Conservation (phyloP, 2,329 filamentous ascomycete species). For the Tothia fuscella region DNA sequence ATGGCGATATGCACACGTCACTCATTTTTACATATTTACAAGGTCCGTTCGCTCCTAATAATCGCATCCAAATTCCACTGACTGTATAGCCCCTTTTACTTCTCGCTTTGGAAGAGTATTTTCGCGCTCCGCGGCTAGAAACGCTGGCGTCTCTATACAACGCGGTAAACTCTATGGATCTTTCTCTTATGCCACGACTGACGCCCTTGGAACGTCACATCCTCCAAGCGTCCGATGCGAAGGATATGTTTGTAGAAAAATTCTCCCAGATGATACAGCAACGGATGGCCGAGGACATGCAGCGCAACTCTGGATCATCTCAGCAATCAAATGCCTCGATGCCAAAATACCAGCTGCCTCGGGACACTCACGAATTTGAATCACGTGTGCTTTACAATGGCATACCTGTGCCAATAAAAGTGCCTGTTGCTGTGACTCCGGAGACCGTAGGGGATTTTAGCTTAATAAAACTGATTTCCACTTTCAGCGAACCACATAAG, state of each 20-base stretch:
- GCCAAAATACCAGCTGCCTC: conserved; percentile 63
- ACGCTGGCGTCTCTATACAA: conserved; percentile 83
- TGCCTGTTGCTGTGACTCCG: conserved; percentile 83
- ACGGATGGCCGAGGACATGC: conserved; percentile 55
- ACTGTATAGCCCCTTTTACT: conserved; percentile 63
- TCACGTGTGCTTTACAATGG: conserved; percentile 92
- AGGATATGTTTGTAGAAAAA: conserved; percentile 94
- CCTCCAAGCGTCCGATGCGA: conserved; percentile 80
- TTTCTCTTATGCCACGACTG: conserved; percentile 81
- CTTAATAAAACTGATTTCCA: conserved; percentile 91
- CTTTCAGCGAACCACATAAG: conserved; percentile 74
- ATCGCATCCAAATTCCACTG: conserved; percentile 1
- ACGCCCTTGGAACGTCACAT: conserved; percentile 76
- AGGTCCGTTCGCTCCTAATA: conserved; percentile 41
- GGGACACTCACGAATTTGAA: conserved; percentile 97
- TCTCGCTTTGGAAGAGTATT: conserved; percentile 90
- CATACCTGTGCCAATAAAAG: conserved; percentile 91
- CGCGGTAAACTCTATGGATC: conserved; percentile 90
- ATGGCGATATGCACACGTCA: conserved; percentile 99
- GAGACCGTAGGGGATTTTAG: conserved; percentile 98
- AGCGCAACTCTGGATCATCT: conserved; percentile 22
- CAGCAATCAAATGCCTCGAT: conserved; percentile 31
- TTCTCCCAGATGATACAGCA: conserved; percentile 90
- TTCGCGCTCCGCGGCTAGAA: conserved; percentile 78
- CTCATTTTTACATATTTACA: conserved; percentile 97